Percentiles rank a stretch among this genome's conserved stretches.
Evolutionary conservation across 2,329 filamentous ascomycete genomes (phyloP).

Genomic region (Dothidotthia symphoricarpi): DNA sequence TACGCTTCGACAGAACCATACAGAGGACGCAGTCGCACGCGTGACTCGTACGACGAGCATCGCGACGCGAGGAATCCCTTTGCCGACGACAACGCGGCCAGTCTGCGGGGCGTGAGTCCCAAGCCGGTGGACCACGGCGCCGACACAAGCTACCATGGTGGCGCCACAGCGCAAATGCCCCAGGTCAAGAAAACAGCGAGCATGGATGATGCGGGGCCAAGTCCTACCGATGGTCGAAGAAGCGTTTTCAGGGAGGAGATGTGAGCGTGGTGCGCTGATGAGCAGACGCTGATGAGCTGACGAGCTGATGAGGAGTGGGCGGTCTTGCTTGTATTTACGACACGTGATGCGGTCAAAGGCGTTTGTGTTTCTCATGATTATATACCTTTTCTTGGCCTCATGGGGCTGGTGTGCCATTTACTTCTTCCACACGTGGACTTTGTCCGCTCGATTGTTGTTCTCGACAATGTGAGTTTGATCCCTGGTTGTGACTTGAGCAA

Average conservation of each 20-base stretch:
- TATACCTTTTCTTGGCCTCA: neutral
- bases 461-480: too few species aligned
- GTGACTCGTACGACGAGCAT: conserved; percentile 45
- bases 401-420: neutral
- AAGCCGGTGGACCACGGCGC: conserved; percentile 61
- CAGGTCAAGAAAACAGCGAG: conserved; percentile 40
- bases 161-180: conserved; percentile 42
- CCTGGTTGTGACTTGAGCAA: too few species aligned
- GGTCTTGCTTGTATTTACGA: neutral
- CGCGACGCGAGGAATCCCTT: conserved; percentile 40
- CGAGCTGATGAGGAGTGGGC: too few species aligned
- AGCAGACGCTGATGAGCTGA: too few species aligned
- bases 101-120: conserved; percentile 70
- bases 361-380: neutral
- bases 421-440: too few species aligned
- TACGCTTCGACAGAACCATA: conserved; percentile 23
- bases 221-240: conserved; percentile 62
- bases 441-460: too few species aligned
- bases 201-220: conserved; percentile 47
- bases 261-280: conserved; percentile 33
- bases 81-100: conserved; percentile 45
- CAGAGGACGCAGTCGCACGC: conserved; percentile 50
- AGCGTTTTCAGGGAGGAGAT: conserved; percentile 71
- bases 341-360: neutral
- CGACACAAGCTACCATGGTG: conserved; percentile 39